Evolutionary conservation across 805 yeast species (phyloP).

Genomic region (Ogataea ganodermae): DNA sequence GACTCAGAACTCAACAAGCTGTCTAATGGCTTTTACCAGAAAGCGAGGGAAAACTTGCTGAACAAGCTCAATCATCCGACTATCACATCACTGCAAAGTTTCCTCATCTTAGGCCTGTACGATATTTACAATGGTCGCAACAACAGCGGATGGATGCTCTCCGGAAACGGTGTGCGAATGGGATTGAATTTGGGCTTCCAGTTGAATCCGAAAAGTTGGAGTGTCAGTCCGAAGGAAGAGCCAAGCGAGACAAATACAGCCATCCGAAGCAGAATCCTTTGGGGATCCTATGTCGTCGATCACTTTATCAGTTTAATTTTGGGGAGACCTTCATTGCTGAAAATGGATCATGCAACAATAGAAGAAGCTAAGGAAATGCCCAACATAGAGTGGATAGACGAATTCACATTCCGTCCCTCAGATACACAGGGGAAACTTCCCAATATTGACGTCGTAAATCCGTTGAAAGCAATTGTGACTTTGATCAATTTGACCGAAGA

Average conservation of each 20-base stretch:
- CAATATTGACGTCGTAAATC: conserved; percentile 40
- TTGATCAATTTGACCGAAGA: conserved; percentile 47
- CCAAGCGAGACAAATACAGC: conserved; percentile 53
- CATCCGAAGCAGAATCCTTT: conserved; percentile 59
- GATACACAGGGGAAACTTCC: conserved; percentile 22
- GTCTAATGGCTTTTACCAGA: conserved; percentile 47
- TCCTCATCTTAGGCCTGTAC: conserved; percentile 58
- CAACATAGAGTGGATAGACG: conserved; percentile 63
- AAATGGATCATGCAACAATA: conserved; percentile 58
- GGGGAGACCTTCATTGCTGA: conserved; percentile 59
- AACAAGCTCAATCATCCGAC: conserved; percentile 45
- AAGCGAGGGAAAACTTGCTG: conserved; percentile 46
- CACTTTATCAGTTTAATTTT: conserved; percentile 59
- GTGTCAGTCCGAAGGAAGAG: conserved; percentile 36
- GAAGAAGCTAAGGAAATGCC: conserved; percentile 62
- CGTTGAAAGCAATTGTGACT: conserved; percentile 44
- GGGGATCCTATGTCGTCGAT: conserved; percentile 70
- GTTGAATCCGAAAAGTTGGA: conserved; percentile 62
- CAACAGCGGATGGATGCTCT: conserved; percentile 62
- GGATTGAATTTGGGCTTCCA: conserved; percentile 69
- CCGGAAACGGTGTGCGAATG: conserved; percentile 63
- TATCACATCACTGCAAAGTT: conserved; percentile 59
- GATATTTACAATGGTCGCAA: conserved; percentile 62
- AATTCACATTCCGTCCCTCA: conserved; percentile 42
- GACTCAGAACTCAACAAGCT: conserved; percentile 42